Conservation (phyloP, 164 flowering plant species). For the Aristolochia fimbriata region DNA sequence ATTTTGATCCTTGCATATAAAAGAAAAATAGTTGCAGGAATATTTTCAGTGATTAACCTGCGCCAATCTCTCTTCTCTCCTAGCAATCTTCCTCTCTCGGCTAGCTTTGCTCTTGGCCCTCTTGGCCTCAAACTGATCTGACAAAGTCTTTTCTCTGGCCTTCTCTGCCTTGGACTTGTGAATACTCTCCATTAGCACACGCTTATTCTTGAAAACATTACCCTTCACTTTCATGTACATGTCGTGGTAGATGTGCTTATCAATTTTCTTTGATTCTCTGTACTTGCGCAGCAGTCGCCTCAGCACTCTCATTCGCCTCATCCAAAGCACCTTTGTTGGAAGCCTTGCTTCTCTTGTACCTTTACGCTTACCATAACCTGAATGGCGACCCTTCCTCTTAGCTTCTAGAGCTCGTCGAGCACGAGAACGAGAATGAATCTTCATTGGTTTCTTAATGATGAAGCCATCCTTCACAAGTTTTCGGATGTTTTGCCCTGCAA, state of each 20-base stretch:
- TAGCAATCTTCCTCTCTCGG: constrained; percentile 21
- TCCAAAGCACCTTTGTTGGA: constrained; percentile 26
- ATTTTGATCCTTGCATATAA: not conserved
- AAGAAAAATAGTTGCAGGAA: too few relatives aligned
- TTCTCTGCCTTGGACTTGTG: constrained; percentile 25
- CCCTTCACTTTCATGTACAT: constrained; percentile 32
- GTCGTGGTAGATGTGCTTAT: constrained; percentile 24
- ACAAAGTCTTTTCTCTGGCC: constrained; percentile 17
- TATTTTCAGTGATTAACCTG: constrained; percentile 10
- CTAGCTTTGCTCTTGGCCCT: constrained; percentile 16
- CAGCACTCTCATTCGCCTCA: constrained; percentile 27
- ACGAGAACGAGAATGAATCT: constrained; percentile 27
- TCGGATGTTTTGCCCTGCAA: constrained; percentile 21
- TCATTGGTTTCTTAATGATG: constrained; percentile 24
- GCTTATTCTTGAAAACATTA: constrained; percentile 30
- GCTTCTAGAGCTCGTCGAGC: constrained; percentile 19
- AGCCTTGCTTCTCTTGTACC: constrained; percentile 31
- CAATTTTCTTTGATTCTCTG: constrained; percentile 22
- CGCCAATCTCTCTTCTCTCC: constrained; percentile 48
- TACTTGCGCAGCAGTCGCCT: constrained; percentile 25
- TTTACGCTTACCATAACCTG: constrained; percentile 29
- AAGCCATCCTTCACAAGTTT: constrained; percentile 32
- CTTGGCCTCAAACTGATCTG: constrained; percentile 22
- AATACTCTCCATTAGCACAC: constrained; percentile 29
- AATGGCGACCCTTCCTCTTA: constrained; percentile 24